Base-by-base conservation (phyloP, 352 stramenopile species). In the Globisporangium parvum region DNA sequence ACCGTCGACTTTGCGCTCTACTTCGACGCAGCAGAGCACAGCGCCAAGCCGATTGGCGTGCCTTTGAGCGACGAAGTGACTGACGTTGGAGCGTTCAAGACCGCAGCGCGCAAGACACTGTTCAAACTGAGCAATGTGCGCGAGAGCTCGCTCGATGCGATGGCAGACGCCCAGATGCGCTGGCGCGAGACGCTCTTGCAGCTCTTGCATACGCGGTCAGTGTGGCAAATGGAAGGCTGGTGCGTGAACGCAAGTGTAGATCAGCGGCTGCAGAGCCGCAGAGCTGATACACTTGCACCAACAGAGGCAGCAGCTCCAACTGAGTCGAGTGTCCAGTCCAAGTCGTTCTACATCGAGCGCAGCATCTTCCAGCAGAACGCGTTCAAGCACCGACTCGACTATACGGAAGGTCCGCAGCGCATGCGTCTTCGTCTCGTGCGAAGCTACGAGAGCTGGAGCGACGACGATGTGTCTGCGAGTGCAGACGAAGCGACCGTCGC, bases 361-460 rank as follows among this genome's bases (percentile, higher is more conserved):
- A 85, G 74, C 44, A 66, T 85, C 24, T 82, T 80, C 24, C 74
- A 85, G 49, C 65, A 66, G 3, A 78, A 59, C 28, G 53, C 46
- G 21, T 55, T 68, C 62, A 69, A 66, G 1, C 75, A 80, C 53
- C 53, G 57, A 6, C 21, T 88, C 14, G 77, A 88, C 44, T 65
- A 56, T 18, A 83, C 71, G 0, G 77, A 88, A 49, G 73, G 75
- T 1, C 77, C 77, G 0, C 59, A 78, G 28, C 70, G 77, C 15
- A 82, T 85, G 67, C 55, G 77, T 10, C 44, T 83, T 40, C 70
- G 73, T 11, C 64, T 88, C 18, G 53, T 80, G 2, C 60, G 59
- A n/a, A 70, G 71, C 49, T 80, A 80, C 33, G 57, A 65, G 8
- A 54, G 23, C 41, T 55, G n/a, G 33, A 21, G 41, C 41, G 26